Percentiles rank a stretch among this genome's conserved stretches.
Evolutionary conservation across 1,284 basidiomycete genomes (phyloP).

Genomic region (Ceratobasidium sp.): DNA sequence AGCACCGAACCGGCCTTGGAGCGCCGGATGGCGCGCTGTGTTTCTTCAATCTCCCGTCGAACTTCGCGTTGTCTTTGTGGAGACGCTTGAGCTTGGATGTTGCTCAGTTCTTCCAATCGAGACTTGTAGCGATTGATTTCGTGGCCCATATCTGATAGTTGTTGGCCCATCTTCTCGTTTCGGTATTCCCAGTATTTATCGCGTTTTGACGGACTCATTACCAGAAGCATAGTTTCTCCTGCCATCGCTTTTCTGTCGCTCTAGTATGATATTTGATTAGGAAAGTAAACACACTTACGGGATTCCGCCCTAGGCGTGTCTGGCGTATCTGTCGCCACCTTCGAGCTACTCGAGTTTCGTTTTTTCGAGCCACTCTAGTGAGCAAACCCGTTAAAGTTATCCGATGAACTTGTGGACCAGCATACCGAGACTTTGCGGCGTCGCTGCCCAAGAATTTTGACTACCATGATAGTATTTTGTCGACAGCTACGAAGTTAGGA

Average conservation of each 20-base stretch:
- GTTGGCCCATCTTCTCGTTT: constrained; percentile 5
- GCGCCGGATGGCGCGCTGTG: constrained; percentile 4
- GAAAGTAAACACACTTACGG: too few species aligned
- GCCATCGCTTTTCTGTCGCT: neutral
- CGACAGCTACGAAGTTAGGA: too few species aligned
- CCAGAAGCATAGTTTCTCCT: constrained; percentile 22
- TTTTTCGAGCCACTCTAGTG: too few species aligned
- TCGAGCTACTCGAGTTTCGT: too few species aligned
- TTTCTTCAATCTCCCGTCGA: constrained; percentile 18
- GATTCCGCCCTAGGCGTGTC: too few species aligned
- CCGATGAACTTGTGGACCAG: too few species aligned
- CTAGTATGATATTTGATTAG: too few species aligned
- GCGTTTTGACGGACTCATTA: constrained; percentile 9
- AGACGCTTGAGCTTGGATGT: constrained; percentile 3
- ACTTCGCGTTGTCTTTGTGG: neutral
- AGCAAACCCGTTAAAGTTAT: too few species aligned
- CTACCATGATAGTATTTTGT: too few species aligned
- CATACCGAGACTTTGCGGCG: too few species aligned
- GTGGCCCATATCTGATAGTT: neutral
- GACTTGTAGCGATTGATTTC: neutral
- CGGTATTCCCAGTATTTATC: constrained; percentile 29
- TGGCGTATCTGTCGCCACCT: too few species aligned
- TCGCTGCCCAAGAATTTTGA: too few species aligned
- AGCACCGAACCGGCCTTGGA: constrained; percentile 13
- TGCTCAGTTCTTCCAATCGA: neutral